Evolutionary conservation across 176 grass and related monocot species (phyloP).

Genomic region (Aegilops sharonensis): DNA sequence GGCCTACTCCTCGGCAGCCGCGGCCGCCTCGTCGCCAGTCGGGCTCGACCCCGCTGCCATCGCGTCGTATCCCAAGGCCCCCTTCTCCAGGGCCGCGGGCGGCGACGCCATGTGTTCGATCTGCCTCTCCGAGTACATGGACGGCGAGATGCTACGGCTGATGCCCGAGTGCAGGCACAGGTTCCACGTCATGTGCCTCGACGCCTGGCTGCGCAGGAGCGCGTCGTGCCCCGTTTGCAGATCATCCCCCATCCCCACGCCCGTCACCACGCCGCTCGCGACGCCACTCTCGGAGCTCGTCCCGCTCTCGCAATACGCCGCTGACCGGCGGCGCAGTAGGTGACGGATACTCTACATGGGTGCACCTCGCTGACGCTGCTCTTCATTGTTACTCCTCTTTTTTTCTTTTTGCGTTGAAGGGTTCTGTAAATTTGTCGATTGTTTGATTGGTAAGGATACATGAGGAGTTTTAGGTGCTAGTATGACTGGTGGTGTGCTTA

Average conservation of each 20-base stretch:
- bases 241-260: slow-evolving; percentile 79
- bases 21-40: slow-evolving; percentile 18
- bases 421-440: background rate
- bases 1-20: slow-evolving; percentile 34
- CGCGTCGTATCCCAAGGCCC: slow-evolving; percentile 65
- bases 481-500: slow-evolving; percentile 32
- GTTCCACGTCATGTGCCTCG: slow-evolving; percentile 73
- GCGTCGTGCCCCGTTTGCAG: slow-evolving; percentile 83
- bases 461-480: background rate
- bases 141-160: slow-evolving; percentile 75
- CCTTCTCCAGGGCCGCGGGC: slow-evolving; percentile 31
- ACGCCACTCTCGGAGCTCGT: slow-evolving; percentile 79
- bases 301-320: slow-evolving; percentile 77
- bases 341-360: slow-evolving; percentile 13
- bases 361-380: slow-evolving; percentile 32
- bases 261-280: slow-evolving; percentile 57
- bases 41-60: slow-evolving; percentile 66
- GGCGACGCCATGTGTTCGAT: slow-evolving; percentile 63
- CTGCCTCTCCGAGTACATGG: slow-evolving; percentile 82
- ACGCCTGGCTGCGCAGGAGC: slow-evolving; percentile 73
- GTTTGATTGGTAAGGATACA: slow-evolving; percentile 19
- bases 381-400: background rate
- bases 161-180: slow-evolving; percentile 81
- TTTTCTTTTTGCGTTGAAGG: background rate
- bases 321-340: slow-evolving; percentile 60